phyloP scores from a whole-genome alignment of 306 rosid species.

The Echinosophora koreensis region DNA sequence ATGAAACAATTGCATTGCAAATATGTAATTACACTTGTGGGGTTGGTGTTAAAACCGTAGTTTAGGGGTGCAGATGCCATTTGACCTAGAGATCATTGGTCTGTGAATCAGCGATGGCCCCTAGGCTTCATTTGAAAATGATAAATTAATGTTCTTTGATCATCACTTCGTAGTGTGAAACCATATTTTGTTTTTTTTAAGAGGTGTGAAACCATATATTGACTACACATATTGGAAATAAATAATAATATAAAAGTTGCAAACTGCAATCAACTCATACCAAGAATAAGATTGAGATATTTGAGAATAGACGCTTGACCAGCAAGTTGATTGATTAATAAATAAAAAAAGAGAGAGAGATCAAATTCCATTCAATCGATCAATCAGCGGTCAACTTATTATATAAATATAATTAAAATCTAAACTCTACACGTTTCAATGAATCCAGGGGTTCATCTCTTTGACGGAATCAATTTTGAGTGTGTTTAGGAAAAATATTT shows the following conservation, averaged over 20 bases:
- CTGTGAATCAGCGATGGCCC: too few species aligned
- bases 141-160: too few species aligned
- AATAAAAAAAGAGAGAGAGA: not conserved
- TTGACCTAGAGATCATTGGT: too few species aligned
- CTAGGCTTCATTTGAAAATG: too few species aligned
- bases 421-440: not conserved
- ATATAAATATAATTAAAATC: slow-evolving; percentile 4
- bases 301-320: slow-evolving; percentile 35
- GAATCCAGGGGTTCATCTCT: slow-evolving; percentile 14
- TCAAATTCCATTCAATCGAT: slow-evolving; percentile 13
- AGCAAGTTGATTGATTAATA: slow-evolving; percentile 44
- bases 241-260: not conserved
- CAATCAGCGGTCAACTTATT: slow-evolving; percentile 44
- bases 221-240: not conserved
- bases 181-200: not conserved
- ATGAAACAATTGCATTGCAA: too few species aligned
- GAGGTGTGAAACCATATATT: not conserved
- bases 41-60: too few species aligned
- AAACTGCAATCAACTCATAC: not conserved
- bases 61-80: too few species aligned
- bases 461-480: slow-evolving; percentile 36
- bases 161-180: slow-evolving; percentile 1
- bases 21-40: too few species aligned
- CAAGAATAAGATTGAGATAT: slow-evolving; percentile 3
- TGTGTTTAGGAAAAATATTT: too few species aligned